Evolutionary conservation across 345 rosid genomes (phyloP), one percentile per base, ranked within the genome.

Genomic region (Populus tremula): DNA sequence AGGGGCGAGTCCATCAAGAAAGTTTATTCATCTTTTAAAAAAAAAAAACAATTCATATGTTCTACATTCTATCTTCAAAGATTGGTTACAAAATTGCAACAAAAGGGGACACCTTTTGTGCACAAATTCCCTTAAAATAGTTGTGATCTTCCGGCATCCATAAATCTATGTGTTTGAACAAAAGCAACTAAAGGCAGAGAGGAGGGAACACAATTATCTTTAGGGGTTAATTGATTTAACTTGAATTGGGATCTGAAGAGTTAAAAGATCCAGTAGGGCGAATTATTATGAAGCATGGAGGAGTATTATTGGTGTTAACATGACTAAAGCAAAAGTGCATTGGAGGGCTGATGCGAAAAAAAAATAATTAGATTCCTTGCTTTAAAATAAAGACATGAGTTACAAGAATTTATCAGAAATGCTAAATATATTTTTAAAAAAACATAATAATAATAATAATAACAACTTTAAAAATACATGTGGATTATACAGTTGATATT

Each of bases 321-420:
- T n/a, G 27, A n/a, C 62, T n/a, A 78, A 78, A 78, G 82, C 63
- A 71, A 78, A 69, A 78, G 77, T 25, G 35, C 54, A 27, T 68
- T 67, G 45, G 49, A 65, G 72, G 79, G 76, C 54, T 61, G 66
- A 66, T 41, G 64, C 77, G 10, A 20, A 20, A 21, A n/a, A 56
- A 0, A 53, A 45, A 11, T 0, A 13, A 45, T 12, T 1, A 45
- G 36, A 43, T 43, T 21, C 25, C 61, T 21, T 54, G 8, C 23
- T 56, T 56, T 56, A n/a, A 56, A n/a, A 56, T 56, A 27, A 56
- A 56, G 23, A 56, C 12, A 4, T 27, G 27, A 56, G 27, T 56
- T 56, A 8, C 17, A 1, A 47, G 3, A 47, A 1, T 5, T 43
- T 10, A 33, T 33, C 36, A 43, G 47, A 43, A 43, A 43, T 43